Conservation (phyloP, 805 yeast species). For the Lachancea quebecensis region DNA sequence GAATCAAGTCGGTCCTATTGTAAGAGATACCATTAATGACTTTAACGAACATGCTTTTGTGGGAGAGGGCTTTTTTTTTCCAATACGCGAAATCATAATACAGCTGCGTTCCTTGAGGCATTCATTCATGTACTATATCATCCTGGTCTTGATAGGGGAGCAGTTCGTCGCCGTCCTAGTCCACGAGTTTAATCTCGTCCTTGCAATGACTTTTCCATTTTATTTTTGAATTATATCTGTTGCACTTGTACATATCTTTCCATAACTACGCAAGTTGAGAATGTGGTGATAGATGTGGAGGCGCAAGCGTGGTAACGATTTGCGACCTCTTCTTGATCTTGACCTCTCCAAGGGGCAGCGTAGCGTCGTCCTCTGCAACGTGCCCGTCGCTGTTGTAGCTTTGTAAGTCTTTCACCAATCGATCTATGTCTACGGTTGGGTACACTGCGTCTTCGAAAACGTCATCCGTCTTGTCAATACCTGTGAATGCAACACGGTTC, state of each 20-base stretch:
- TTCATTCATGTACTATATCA: conserved; percentile 2
- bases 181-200: conserved; percentile 2
- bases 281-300: conserved; percentile 2
- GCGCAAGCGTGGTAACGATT: conserved; percentile 2
- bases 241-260: conserved; percentile 19
- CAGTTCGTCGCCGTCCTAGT: not conserved
- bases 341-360: conserved; percentile 11
- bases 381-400: conserved; percentile 7
- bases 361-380: conserved; percentile 9
- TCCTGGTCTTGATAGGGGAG: not conserved
- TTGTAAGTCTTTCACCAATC: conserved; percentile 17
- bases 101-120: not conserved
- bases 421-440: conserved; percentile 21
- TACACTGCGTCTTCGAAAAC: conserved; percentile 21
- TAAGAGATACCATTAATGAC: conserved; percentile 1
- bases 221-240: conserved; percentile 6
- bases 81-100: not conserved
- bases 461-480: conserved; percentile 30
- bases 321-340: conserved; percentile 5
- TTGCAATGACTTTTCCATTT: conserved; percentile 8
- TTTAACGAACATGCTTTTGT: not conserved
- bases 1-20: conserved; percentile 43
- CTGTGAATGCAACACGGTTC: conserved; percentile 44
- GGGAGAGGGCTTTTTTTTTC: not conserved
- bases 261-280: not conserved